Base-by-base conservation (phyloP, 78 protist genomes). In the Chrysochromulina tobinii region DNA sequence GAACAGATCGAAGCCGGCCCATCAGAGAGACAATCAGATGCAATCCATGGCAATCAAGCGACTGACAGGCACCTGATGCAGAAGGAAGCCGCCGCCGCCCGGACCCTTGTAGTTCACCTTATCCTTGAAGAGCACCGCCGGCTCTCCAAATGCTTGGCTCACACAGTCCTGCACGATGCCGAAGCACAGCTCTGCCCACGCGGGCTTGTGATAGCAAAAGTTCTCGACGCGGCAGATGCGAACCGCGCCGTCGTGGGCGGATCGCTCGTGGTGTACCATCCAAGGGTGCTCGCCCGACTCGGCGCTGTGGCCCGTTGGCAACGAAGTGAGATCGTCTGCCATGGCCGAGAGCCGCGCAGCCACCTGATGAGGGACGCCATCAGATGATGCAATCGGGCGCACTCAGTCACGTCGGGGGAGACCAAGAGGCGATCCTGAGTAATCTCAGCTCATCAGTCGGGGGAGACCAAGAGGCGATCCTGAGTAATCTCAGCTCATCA, bases 191-290 rank as follows among this genome's bases (percentile, higher is more conserved):
- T 84, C 89, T 6, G 66, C 89, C 89, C 89, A 84, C n/a, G 23
- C 59, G 12, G 6, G 11, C 66, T 84, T 61, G 89, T 84, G 89
- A 11, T 57, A 6, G 89, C 7, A 7, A 20, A 84, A 84, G 66
- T 84, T 84, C 59, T 84, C 89, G 67, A 84, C 89, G 50, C 89
- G 89, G 59, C 89, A 84, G 72, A 84, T 50, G 17, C 89, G 59
- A 61, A 55, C 59, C 25, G 2, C 66, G 53, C 55, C 84, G 51
- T 84, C 59, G 21, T 2, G 66, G 17, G 7, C 20, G 21, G 59
- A 50, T 6, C 53, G 17, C 89, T 84, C 89, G 59, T 84, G 66
- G 61, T 84, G 89, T 18, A 84, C 18, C 53, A 84, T 61, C 89
- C 89, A 84, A 8, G 89, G 89, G 69, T 64, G 17, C 38, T 38